Base-by-base conservation (phyloP, 305 asterid species). In the Fraxinus baroniana region DNA sequence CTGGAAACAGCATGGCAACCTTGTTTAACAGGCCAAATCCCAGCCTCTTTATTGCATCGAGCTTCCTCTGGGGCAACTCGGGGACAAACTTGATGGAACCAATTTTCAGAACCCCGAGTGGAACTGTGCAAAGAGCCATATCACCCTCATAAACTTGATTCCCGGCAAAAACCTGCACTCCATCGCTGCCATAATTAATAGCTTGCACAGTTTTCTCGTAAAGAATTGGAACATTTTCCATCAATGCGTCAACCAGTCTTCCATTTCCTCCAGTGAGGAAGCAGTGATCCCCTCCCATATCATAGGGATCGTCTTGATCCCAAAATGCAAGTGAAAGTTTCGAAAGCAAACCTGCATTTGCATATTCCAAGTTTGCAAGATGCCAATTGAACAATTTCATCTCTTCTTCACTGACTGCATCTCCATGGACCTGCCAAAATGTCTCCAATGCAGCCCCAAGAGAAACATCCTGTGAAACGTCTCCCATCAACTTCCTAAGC, bases 221-320 rank as follows among this genome's bases (percentile, higher is more conserved):
- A 76, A 90, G 92, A 85, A 94, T 88, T 12, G 95, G 90, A 57
- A 96, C 91, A 83, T 91, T 91, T 88, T 96, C 98, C 44, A 86
- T 87, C 87, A 96, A 85, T 28, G 93, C 98, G 81, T 96, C 92
- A 80, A 96, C 93, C 77, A 94, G 85, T 84, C 89, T 91, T 39
- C 97, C 97, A 81, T 92, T 96, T 83, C 99, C 98, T 81, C 98
- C 99, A 22, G 95, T 92, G 85, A 92, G 85, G 86, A 94, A 96
- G 87, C 99, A 96, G 85, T 96, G 99, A 85, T 93, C 99, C 81
- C 98, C 99, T 83, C 99, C 99, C 99, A 96, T 94, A 85, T 94
- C 98, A 85, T 90, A 94, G 20, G 98, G 98, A 87, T 96, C 98
- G 81, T 96, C 99, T 90, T 96, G 99, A 88, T 96, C 98, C 99